A percentile compares a stretch with the other conserved stretches of the same genome.
Conservation (phyloP, 2,329 filamentous ascomycete species). For the Colletotrichum abscissum region DNA sequence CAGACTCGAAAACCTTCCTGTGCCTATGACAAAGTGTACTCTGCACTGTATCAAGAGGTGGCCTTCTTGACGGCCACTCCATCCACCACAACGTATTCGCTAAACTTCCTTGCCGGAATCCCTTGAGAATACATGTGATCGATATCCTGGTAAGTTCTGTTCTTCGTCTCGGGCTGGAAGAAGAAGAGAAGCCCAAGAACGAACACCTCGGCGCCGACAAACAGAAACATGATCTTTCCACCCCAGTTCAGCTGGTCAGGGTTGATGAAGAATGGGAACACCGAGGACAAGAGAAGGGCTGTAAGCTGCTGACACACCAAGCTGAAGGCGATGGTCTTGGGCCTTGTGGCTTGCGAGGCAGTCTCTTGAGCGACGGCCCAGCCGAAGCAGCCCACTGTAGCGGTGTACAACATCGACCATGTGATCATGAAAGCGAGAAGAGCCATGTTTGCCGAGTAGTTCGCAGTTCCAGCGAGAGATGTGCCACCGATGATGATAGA, state of each 20-base stretch:
- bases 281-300: not conserved
- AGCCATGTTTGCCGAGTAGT: not conserved
- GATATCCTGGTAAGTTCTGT: conserved; percentile 48
- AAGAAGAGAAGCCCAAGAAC: conserved; percentile 44
- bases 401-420: not conserved
- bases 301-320: not conserved
- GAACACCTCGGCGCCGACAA: not conserved
- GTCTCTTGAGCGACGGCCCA: not conserved
- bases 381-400: not conserved
- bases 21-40: not conserved
- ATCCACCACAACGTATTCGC: not conserved
- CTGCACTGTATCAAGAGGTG: not conserved
- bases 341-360: not conserved
- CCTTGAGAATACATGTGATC: conserved; percentile 42
- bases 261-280: not conserved
- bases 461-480: not conserved
- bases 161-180: conserved; percentile 52
- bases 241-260: not conserved
- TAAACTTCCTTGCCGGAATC: not conserved
- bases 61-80: not conserved
- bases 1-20: not conserved
- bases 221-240: not conserved
- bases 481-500: not conserved
- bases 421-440: not conserved
- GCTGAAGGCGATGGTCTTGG: not conserved